Base-by-base conservation (phyloP, 164 flowering plant species). In the Taxillus chinensis region DNA sequence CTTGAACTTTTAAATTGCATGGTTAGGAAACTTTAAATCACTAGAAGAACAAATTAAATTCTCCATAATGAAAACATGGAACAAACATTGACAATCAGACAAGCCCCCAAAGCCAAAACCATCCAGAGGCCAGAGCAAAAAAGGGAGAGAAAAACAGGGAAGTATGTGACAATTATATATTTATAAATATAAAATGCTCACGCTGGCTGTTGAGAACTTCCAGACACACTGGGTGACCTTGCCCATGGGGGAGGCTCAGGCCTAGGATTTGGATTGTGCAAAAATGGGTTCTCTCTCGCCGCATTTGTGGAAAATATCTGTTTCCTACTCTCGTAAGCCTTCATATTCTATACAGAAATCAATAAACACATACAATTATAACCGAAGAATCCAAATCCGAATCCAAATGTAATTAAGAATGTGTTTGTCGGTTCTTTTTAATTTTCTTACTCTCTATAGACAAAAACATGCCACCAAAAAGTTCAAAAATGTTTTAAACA, bases 161-260 rank as follows among this genome's bases (percentile, higher is more conserved):
- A 27, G 27, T 0, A 27, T 27, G 27, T 27, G 27, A 27, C 27
- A 27, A 48, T 4, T 48, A 8, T 48, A 8, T 48, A 9, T 43
- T 43, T 6, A 43, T 43, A 9, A 48, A 27, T 27, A 64, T 16
- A 59, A 45, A 49, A 45, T 63, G 72, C 82, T 73, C 57, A 86
- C 95, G 7, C 66, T 63, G 86, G 56, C 55, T 76, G 69, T 61
- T 71, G 81, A 3, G 60, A 63, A 71, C 55, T 74, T 42, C 61
- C 76, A 58, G 86, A 53, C 54, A 81, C 66, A 76, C 68, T 68
- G 42, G 79, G 67, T 52, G 83, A 60, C 80, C 66, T 81, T 48
- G 84, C 82, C 95, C 95, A 88, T 55, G 97, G 93, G 60, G 89
- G 91, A 40, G 91, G 93, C 71, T 86, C 88, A 42, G 77, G 48